Conservation (phyloP, 129 eudicot genomes). For the Cynara cardunculus region DNA sequence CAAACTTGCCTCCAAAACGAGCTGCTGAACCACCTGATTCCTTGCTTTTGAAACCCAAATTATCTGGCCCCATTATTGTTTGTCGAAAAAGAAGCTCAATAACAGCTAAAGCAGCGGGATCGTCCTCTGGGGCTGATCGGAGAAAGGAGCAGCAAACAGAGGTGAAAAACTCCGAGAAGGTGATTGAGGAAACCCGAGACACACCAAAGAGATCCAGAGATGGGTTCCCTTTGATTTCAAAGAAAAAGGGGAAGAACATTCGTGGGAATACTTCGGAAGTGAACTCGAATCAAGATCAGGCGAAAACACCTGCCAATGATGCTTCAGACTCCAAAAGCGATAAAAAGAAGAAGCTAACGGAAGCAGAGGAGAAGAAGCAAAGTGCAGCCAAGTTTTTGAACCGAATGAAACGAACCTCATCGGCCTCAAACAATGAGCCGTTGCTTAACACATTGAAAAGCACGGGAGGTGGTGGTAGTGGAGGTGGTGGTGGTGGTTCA, state of each 20-base stretch:
- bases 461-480: constrained; percentile 22
- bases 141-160: constrained; percentile 42
- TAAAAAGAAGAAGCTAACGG: constrained; percentile 37
- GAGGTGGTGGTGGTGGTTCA: constrained; percentile 18
- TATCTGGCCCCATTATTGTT: constrained; percentile 46
- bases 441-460: constrained; percentile 37
- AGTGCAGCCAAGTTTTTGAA: constrained; percentile 53
- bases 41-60: constrained; percentile 42
- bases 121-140: constrained; percentile 38
- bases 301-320: constrained; percentile 24
- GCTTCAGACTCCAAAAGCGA: constrained; percentile 32
- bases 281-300: constrained; percentile 4
- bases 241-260: constrained; percentile 36
- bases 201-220: constrained; percentile 49
- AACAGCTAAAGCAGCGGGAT: constrained; percentile 45
- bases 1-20: constrained; percentile 31
- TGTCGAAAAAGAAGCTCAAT: constrained; percentile 77
- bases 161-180: constrained; percentile 25
- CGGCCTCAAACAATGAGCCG: constrained; percentile 32
- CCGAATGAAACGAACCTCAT: constrained; percentile 43
- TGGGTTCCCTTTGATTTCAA: constrained; percentile 24
- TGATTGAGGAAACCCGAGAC: constrained; percentile 29
- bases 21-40: constrained; percentile 41
- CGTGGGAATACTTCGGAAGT: background rate
- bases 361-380: constrained; percentile 48